A percentile compares a stretch with the other conserved stretches of the same genome.
phyloP scores from a whole-genome alignment of 2,329 filamentous ascomycete species.

The Biscogniauxia mediterranea region DNA sequence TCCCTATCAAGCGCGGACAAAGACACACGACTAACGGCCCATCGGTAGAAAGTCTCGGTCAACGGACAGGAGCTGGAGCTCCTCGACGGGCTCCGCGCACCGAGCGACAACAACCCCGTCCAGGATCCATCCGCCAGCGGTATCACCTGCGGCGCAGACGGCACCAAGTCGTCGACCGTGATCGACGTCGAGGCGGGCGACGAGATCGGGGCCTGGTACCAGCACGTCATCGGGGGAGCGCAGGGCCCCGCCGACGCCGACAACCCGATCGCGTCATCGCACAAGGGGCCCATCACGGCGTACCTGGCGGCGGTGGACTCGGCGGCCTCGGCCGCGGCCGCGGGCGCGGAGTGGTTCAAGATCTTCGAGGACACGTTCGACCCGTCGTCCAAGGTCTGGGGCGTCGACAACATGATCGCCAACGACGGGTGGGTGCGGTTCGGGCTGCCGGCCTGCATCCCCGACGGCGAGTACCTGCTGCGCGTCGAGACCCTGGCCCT shows the following conservation, averaged over 20 bases:
- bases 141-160: conserved; percentile 47
- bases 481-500: conserved; percentile 41
- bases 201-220: conserved; percentile 47
- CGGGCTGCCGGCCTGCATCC: conserved; percentile 38
- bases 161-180: conserved; percentile 36
- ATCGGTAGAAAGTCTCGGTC: conserved; percentile 39
- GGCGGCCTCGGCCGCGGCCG: conserved; percentile 38
- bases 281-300: conserved; percentile 49
- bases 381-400: conserved; percentile 39
- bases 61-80: conserved; percentile 49
- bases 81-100: conserved; percentile 41
- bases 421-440: conserved; percentile 44
- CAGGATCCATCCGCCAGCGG: conserved; percentile 44
- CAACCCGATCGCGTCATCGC: conserved; percentile 46
- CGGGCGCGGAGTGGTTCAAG: conserved; percentile 50
- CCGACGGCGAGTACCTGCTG: conserved; percentile 42
- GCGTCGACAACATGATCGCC: conserved; percentile 47
- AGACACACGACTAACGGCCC: not conserved
- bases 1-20: not conserved
- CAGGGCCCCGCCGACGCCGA: conserved; percentile 44
- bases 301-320: conserved; percentile 50
- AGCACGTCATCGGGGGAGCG: conserved; percentile 49
- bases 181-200: conserved; percentile 48
- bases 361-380: conserved; percentile 40
- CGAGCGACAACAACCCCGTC: conserved; percentile 49